A percentile compares a stretch with the other conserved stretches of the same genome.
These are phyloP conservation scores for Magnolia changhungtana DNA, from an alignment of 164 flowering plant genomes.

Conservation along the genomic window DNA sequence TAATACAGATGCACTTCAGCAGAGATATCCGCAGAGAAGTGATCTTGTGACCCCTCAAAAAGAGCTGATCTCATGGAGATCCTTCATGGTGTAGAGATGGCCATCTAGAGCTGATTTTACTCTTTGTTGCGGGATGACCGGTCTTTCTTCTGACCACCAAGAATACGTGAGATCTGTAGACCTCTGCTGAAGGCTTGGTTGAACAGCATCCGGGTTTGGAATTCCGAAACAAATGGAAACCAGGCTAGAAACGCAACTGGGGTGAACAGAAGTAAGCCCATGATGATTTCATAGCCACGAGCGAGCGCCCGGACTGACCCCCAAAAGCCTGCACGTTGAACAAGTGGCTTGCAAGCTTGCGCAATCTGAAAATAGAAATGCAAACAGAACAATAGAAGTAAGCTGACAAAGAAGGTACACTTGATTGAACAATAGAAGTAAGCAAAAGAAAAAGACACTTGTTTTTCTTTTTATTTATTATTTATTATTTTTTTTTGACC, in stretches of 20 bases:
- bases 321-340: constrained; percentile 66
- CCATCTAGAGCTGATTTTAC: constrained; percentile 11
- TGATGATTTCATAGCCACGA: constrained; percentile 84
- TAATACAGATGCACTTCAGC: too few species aligned
- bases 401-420: too few species aligned
- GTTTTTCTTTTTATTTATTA: too few species aligned
- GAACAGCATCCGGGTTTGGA: constrained; percentile 93
- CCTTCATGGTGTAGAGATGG: background rate
- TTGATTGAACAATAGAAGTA: too few species aligned
- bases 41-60: too few species aligned
- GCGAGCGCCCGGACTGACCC: constrained; percentile 80
- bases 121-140: constrained; percentile 78
- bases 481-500: too few species aligned
- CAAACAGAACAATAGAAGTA: background rate
- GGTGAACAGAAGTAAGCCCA: constrained; percentile 89
- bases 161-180: constrained; percentile 94
- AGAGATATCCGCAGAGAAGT: too few species aligned
- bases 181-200: constrained; percentile 99
- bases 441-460: too few species aligned
- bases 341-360: constrained; percentile 77
- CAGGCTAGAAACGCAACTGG: constrained; percentile 95
- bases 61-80: too few species aligned
- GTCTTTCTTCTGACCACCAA: constrained; percentile 89
- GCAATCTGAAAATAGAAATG: constrained; percentile 57
- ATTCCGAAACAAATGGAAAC: constrained; percentile 96